Base-by-base conservation (phyloP, 2,329 filamentous ascomycete genomes). In the Botryotinia calthae region DNA sequence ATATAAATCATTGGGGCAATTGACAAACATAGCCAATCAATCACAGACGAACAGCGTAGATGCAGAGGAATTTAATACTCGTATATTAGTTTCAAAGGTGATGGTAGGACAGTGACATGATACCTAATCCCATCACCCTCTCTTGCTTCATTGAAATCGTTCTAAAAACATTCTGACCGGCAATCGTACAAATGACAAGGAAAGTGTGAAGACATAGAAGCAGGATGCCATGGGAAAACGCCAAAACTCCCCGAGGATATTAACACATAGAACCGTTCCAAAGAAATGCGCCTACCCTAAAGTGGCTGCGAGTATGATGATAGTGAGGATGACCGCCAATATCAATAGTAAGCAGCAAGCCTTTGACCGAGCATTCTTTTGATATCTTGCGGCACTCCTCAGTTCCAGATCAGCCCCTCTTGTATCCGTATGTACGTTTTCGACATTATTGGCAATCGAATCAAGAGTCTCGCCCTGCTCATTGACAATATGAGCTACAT, bases 401-500 rank as follows among this genome's bases (percentile, higher is more conserved):
- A 97, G 86, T 83, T 99, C 95, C 72, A 90, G 83, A 81, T 98
- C 94, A 59, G 95, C 97, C 56, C 94, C 94, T 71, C 90, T 87
- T 20, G 94, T 97, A 80, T 97, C 91, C 73, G 91, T 89, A 74
- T 91, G 88, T 63, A 95, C 93, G 75, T 90, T 91, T 82, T 96
- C 90, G 10, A 98, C 93, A 78, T 98, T 98, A 78, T 93, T 91
- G 75, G 90, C 90, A 79, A 99, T 97, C 28, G 93, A 93, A 80
- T 95, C 92, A 44, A 99, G 86, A 82, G 93, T 89, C 78, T 94
- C 93, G 68, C 96, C 96, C 84, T 99, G 96, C 83, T 98, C 95
- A 74, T 90, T 90, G 68, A 99, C 95, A 82, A 99, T 98, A 82
- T 97, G 94, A 64, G 95, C 96, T n/a, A 99, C 94, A 84, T 99